A percentile compares a stretch with the other conserved stretches of the same genome.
Evolutionary conservation across 345 rosid species (phyloP).

Genomic region (Linum usitatissimum): DNA sequence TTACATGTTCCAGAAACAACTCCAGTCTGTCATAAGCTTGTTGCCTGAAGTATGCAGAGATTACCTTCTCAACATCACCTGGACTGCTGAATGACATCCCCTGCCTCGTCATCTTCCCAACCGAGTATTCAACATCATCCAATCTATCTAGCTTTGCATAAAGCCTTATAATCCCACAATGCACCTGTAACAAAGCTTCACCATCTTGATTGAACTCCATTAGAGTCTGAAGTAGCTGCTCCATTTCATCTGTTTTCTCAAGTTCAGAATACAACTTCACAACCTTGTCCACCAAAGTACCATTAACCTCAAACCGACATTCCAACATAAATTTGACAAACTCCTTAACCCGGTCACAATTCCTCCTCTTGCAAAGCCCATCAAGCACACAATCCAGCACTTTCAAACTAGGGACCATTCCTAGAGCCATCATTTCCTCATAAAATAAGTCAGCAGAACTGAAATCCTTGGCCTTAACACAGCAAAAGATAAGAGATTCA

Average conservation of each 20-base stretch:
- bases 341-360: constrained; percentile 12
- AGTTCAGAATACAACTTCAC: constrained; percentile 15
- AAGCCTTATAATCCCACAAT: constrained; percentile 24
- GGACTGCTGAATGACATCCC: constrained; percentile 24
- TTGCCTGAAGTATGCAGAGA: constrained; percentile 29
- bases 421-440: constrained; percentile 18
- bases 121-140: constrained; percentile 34
- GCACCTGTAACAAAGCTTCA: constrained; percentile 16
- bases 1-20: constrained; percentile 27
- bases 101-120: constrained; percentile 31
- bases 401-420: constrained; percentile 16
- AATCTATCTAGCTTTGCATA: constrained; percentile 24
- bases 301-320: constrained; percentile 18
- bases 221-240: constrained; percentile 19
- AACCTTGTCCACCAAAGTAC: constrained; percentile 19
- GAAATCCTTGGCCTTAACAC: constrained; percentile 19
- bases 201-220: constrained; percentile 12
- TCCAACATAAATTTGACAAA: constrained; percentile 20
- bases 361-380: constrained; percentile 17
- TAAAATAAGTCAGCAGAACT: constrained; percentile 20
- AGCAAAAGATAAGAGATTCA: constrained; percentile 22
- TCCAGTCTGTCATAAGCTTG: constrained; percentile 34
- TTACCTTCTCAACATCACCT: constrained; percentile 30
- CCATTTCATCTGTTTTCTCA: constrained; percentile 23
- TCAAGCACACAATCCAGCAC: constrained; percentile 24